Base-by-base conservation (phyloP, 2,329 filamentous ascomycete genomes). In the Claviceps sp. region DNA sequence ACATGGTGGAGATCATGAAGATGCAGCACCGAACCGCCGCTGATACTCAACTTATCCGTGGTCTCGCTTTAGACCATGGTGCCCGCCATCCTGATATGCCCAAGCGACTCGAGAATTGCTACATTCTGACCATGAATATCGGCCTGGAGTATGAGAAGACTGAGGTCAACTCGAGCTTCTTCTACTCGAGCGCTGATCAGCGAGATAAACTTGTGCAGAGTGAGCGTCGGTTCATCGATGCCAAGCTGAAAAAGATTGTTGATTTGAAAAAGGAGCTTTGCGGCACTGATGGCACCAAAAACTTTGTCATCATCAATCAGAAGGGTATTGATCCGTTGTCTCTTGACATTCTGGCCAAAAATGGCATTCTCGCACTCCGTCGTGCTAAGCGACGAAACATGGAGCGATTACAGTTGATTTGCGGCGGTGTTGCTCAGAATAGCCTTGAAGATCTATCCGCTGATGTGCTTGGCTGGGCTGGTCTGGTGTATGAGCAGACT, bases 1-100 rank as follows among this genome's bases (percentile, higher is more conserved):
- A 97, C 75, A 98, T 98, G 93, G 80, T 98, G 59, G 93, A 98
- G 72, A 97, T 98, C 63, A 98, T 98, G 93, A 97, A 95, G 69
- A 97, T 98, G 91, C 93, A 98, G 74, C 93, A 98, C 74, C 87
- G 91, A 61, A 89, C 88, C 50, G 90, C 91, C 54, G 88, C 93
- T 37, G 93, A 98, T 69, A 98, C 93, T 53, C 89, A 95, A 70
- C 81, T 98, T 54, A 96, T 98, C 68, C 83, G 87, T 58, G 93
- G 93, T 55, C 77, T 98, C 54, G 93, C 89, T 10, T 75, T 98
- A 55, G 93, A 98, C 64, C 93, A 98, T 69, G 93, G 93, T 59
- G 90, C 93, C 13, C 82, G 93, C 64, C 93, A 98, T 71, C 93
- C 93, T 3, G 93, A 98, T 65, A 98, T 98, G 93, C 89, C 93